Evolutionary conservation across 1,284 basidiomycete species (phyloP), one percentile per base, ranked within the genome.

Genomic region (Ganoderma leucocontextum): DNA sequence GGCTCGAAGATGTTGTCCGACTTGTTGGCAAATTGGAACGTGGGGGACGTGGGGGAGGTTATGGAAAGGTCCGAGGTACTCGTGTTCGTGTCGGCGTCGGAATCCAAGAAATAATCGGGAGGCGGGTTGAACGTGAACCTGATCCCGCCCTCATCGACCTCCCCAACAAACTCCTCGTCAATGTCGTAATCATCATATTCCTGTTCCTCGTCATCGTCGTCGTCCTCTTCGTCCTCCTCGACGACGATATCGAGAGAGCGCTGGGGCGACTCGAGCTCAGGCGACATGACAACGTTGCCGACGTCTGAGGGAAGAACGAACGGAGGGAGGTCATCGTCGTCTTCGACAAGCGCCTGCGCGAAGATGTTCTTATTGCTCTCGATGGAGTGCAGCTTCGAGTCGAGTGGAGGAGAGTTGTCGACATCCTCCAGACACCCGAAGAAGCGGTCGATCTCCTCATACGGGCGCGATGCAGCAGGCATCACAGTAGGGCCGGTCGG

Each of bases 381-480:
- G 67, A 85, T 82, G 5, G 83, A 78, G 47, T 52, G 75, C 63
- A 75, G 69, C 62, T 60, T 75, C 44, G 68, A 75, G 58, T 72
- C 72, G 17, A 75, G 62, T 4, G 86, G 86, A 5, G 84, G 82
- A 19, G 84, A 84, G 60, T 84, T 81, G 71, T 88, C 87, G 35
- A 80, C 76, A 65, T 91, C 91, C 63, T 90, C 89, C 71, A 93
- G 78, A 74, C 91, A 94, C 49, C 86, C 89, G 74, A 94, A 94
- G 84, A 94, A 94, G 41, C 82, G 85, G 75, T 94, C 92, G 36
- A 89, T 82, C 60, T 86, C 84, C 41, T 82, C 82, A 10, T 83
- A 78, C 1, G 77, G 69, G 22, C 77, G 77, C 1, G 74, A 74
- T 25, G 60, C 74, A 10, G 72, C 67, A 15, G 73, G 66, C 29